Evolutionary conservation across 1,284 basidiomycete genomes (phyloP), one percentile per base, ranked within the genome.

Genomic region (Ustilago xerochloae): DNA sequence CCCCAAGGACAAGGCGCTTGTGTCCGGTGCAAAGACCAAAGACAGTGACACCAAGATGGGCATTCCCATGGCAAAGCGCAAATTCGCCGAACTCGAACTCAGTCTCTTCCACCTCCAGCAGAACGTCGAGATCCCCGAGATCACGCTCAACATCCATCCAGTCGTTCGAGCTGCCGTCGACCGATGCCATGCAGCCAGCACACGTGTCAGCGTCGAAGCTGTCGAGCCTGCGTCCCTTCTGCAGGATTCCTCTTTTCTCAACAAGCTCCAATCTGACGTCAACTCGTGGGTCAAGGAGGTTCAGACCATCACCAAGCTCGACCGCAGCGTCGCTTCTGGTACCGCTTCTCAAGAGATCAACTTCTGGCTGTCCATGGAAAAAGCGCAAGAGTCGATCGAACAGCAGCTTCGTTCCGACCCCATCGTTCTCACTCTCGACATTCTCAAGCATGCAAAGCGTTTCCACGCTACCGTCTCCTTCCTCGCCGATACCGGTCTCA

Each of bases 281-380:
- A 98, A 98, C 85, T 89, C 90, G 18, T 99, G 96, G 97, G 97
- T 99, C 86, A 97, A 97, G 86, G 92, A 94, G 60, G 96, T 99
- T 54, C 96, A 98, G 85, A 90, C 92, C 0, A 94, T 99, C 61
- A 98, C 97, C 16, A 97, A 96, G 83, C 89, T 99, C 16, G 84
- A 83, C 26, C 89, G 96, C 30, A 94, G 98, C 79, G 95, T 98
- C n/a, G 89, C 91, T 1, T 93, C 92, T 2, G 97, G 96, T 1
- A 98, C 94, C 0, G 95, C 97, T 1, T 95, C 93, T 0, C 97
- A 99, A 81, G 96, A 99, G 84, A 93, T 99, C 87, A 98, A 98
- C 86, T 99, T 99, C 82, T 99, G 97, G 96, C 87, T 97, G 32
- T 93, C 91, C 82, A 89, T 97, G 86, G 96, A 99, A 84, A 88